These are phyloP conservation scores for Xylogone sp. DNA, from an alignment of 2,329 filamentous ascomycete genomes.

Conservation along the genomic window DNA sequence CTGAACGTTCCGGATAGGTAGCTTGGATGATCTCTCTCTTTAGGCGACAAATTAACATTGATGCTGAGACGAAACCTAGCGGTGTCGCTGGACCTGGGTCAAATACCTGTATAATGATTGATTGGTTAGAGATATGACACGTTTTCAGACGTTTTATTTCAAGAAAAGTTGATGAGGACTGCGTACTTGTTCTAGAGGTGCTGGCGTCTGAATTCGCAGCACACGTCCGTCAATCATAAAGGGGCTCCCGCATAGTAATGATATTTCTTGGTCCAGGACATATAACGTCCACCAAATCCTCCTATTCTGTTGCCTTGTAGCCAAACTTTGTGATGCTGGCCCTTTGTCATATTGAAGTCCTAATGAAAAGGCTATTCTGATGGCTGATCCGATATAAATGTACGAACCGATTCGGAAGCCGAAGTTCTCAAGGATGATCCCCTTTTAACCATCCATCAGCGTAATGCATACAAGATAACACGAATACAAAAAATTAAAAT, in stretches of 20 bases:
- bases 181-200: slow-evolving; percentile 14
- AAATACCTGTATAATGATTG: slow-evolving; percentile 3
- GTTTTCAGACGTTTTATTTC: no score
- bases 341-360: slow-evolving; percentile 16
- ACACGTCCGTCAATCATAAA: slow-evolving; percentile 14
- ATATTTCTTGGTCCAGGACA: slow-evolving; percentile 8
- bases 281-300: neutral
- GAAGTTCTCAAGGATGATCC: slow-evolving; percentile 13
- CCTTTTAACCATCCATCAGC: slow-evolving; percentile 5
- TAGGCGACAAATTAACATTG: slow-evolving; percentile 11
- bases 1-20: slow-evolving; percentile 12
- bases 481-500: no score
- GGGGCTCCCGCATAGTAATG: slow-evolving; percentile 14
- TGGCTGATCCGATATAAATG: slow-evolving; percentile 15
- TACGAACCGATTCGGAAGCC: slow-evolving; percentile 14
- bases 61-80: slow-evolving; percentile 12
- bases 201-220: slow-evolving; percentile 10
- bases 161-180: neutral
- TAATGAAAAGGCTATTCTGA: slow-evolving; percentile 16
- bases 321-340: slow-evolving; percentile 10
- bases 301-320: neutral
- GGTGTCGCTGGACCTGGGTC: slow-evolving; percentile 16
- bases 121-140: no score
- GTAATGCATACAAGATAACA: neutral
- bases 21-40: slow-evolving; percentile 16